Evolutionary conservation across 768 basidiomycete species (phyloP), one percentile per base, ranked within the genome.

Genomic region (Collybiopsis confluens): DNA sequence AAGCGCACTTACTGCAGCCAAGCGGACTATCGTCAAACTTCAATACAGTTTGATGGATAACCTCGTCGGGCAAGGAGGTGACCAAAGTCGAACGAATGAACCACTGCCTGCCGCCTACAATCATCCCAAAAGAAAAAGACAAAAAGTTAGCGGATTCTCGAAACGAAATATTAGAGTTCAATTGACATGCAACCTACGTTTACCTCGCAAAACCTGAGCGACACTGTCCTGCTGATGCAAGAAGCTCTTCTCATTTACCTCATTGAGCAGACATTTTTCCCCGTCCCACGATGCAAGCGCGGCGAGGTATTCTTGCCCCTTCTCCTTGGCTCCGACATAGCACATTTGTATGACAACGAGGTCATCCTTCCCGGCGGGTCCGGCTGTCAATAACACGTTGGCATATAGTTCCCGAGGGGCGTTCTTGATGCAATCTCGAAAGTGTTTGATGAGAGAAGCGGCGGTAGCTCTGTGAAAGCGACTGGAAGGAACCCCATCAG

Each of bases 281-380:
- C 92, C 92, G 42, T 89, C 85, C 94, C 94, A 97, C 28, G 86
- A 86, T 5, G 85, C 85, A 58, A 96, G 86, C 1, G 78, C 77
- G n/a, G 85, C 80, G 54, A 93, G 81, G 50, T 90, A 83, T 59
- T 90, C 90, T 63, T 85, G 84, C 2, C 85, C 81, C 58, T 86
- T 81, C 56, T 87, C 82, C 58, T 82, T 80, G 0, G 84, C 75
- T 0, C 94, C 94, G 40, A 91, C 68, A 65, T 86, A 96, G 69
- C 94, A 97, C 71, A 96, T 87, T 66, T 97, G 94, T 47, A 97
- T 83, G 35, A 95, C 90, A 55, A 93, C 81, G 41, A 97, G 81
- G 15, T 90, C 93, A 59, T 90, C 89, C 59, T 88, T 80, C 46
- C 84, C 84, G 9, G 81, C 83, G 3, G 92, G 92, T 6, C 94